Evolutionary conservation across 2,329 filamentous ascomycete genomes (phyloP).

Genomic region (Sordariomycetes sp.): DNA sequence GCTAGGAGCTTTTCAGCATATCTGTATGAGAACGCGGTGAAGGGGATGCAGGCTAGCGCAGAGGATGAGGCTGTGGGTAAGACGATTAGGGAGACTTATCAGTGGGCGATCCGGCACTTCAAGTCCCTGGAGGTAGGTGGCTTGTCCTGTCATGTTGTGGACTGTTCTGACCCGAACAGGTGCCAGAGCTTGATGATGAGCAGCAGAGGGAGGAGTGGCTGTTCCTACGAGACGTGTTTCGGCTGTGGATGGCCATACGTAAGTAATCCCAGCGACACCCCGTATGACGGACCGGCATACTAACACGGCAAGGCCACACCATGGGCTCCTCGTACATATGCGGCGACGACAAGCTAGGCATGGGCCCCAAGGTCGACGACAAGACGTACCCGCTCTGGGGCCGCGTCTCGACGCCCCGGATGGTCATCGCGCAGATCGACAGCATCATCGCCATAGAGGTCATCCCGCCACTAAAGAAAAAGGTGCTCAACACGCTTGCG

Average conservation of each 20-base stretch:
- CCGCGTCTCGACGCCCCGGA: slow-evolving; percentile 25
- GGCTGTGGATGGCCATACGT: slow-evolving; percentile 31
- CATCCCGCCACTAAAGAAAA: slow-evolving; percentile 17
- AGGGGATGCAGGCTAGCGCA: slow-evolving; percentile 15
- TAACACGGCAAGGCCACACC: slow-evolving; percentile 22
- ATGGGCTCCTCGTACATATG: slow-evolving; percentile 28
- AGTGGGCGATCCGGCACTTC: slow-evolving; percentile 10
- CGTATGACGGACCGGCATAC: neutral
- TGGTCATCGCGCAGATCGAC: slow-evolving; percentile 31
- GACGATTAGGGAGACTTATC: slow-evolving; percentile 9
- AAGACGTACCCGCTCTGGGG: slow-evolving; percentile 21
- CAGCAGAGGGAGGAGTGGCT: slow-evolving; percentile 14
- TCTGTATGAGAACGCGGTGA: slow-evolving; percentile 15
- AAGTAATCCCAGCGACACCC: slow-evolving; percentile 16
- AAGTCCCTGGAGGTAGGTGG: slow-evolving; percentile 11
- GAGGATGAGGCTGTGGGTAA: neutral
- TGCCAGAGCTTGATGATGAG: neutral
- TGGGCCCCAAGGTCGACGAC: slow-evolving; percentile 19
- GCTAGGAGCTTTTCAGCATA: slow-evolving; percentile 20
- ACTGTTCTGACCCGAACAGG: neutral
- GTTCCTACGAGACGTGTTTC: slow-evolving; percentile 26
- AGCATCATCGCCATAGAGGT: slow-evolving; percentile 23
- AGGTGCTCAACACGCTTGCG: slow-evolving; percentile 21
- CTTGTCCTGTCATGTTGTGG: neutral
- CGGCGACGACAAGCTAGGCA: slow-evolving; percentile 24